Conservation (phyloP, 2,329 filamentous ascomycete genomes). For the Phialophora tarda region DNA sequence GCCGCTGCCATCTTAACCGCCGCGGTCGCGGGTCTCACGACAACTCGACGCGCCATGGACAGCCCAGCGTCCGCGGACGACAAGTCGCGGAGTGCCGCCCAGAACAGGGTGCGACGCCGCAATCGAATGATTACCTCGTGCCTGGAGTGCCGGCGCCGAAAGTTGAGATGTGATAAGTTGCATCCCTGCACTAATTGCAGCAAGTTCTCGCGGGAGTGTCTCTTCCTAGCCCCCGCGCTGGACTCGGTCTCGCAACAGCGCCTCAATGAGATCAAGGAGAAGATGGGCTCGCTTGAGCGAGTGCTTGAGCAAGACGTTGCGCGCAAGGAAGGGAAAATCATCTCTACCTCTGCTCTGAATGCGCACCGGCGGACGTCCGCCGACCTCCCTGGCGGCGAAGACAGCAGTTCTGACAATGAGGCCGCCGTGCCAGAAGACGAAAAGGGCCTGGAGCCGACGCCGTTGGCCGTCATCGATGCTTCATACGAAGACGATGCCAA, state of each 20-base stretch:
- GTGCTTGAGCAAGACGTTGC: slow-evolving; percentile 72
- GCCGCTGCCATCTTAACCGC: not conserved
- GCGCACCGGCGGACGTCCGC: slow-evolving; percentile 53
- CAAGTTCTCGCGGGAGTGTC: slow-evolving; percentile 60
- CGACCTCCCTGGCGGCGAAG: slow-evolving; percentile 46
- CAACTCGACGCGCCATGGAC: slow-evolving; percentile 19
- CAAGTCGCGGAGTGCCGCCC: slow-evolving; percentile 24
- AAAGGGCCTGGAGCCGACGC: slow-evolving; percentile 65
- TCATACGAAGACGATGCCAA: slow-evolving; percentile 69
- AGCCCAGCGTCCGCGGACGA: slow-evolving; percentile 10
- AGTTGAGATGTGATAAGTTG: slow-evolving; percentile 77
- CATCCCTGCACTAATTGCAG: slow-evolving; percentile 70
- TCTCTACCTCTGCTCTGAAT: slow-evolving; percentile 37
- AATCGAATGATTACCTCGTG: slow-evolving; percentile 73
- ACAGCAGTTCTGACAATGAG: slow-evolving; percentile 60
- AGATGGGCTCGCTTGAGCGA: slow-evolving; percentile 73
- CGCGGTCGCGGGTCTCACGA: not conserved
- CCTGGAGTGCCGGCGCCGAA: slow-evolving; percentile 73
- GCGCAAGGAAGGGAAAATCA: slow-evolving; percentile 30
- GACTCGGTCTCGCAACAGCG: slow-evolving; percentile 72
- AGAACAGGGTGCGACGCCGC: slow-evolving; percentile 57
- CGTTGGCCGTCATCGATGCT: slow-evolving; percentile 67
- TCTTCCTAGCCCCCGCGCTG: slow-evolving; percentile 71
- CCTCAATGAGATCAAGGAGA: slow-evolving; percentile 78
- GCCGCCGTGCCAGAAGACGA: slow-evolving; percentile 58